Evolutionary conservation across 2,329 filamentous ascomycete genomes (phyloP), one percentile per base, ranked within the genome.

Genomic region (Epichloe festucae): DNA sequence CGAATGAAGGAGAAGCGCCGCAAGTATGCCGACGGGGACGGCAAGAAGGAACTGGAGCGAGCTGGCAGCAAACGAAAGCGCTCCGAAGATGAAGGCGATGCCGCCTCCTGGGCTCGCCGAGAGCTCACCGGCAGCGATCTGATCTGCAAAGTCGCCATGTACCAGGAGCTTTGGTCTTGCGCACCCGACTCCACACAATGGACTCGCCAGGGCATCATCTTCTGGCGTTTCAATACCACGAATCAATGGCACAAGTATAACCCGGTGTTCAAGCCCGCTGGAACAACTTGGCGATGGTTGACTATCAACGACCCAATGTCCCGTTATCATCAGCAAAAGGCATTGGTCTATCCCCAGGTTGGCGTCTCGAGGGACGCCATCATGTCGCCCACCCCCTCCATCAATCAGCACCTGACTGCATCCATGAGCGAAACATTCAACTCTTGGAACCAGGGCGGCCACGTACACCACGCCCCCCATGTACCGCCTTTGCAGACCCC

Each of bases 141-240:
- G 52, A 73, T 83, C 49, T 71, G 74, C 56, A 75, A 76, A 62
- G 78, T 83, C 45, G 78, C 78, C 62, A 84, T 84, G 80, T 79
- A 81, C 62, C 81, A 84, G 62, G 81, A 84, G 67, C 72, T 84
- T 38, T 82, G 76, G 73, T 82, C 78, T 3, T 67, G 67, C 55
- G 65, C 76, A 4, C 73, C 73, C 5, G 70, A 72, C 52, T 67
- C 66, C 15, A 62, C 61, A 45, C 63, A 68, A 58, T 83, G 78
- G 76, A 73, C 70, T 10, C 74, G 78, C n/a, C 76, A 79, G 48
- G 74, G 72, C 36, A 74, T 83, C 52, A 71, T 84, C 51, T 71
- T 84, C 39, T 84, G 81, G 81, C 79, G 78, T 2, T 84, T 84
- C 63, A 70, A 70, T 62, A 70, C 68, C 11, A 70, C 73, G 65